phyloP scores from a whole-genome alignment of 495 filamentous ascomycete genomes.

The Podospora sp. region DNA sequence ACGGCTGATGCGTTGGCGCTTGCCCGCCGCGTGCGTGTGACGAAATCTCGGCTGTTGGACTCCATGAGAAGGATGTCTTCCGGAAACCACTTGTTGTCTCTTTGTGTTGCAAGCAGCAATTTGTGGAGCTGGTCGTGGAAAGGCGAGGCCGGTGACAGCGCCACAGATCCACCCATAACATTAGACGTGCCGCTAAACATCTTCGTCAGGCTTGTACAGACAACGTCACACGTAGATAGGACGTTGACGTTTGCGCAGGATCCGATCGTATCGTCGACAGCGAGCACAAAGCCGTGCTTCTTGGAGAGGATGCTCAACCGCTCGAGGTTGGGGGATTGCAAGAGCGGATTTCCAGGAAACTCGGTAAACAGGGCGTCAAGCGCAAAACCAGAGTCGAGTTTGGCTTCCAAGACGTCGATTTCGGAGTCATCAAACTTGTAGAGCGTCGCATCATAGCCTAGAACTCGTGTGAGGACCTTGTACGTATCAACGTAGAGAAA shows the following conservation, averaged over 20 bases:
- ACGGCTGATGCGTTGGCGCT: constrained; percentile 24
- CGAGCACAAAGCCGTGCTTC: constrained; percentile 17
- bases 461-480: constrained; percentile 24
- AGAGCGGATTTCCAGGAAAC: constrained; percentile 36
- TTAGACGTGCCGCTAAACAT: constrained; percentile 35
- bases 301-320: constrained; percentile 8
- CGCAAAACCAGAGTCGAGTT: background rate
- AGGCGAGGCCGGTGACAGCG: constrained; percentile 1
- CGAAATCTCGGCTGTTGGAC: constrained; percentile 28
- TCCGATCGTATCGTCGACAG: constrained; percentile 37
- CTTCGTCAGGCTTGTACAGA: constrained; percentile 36
- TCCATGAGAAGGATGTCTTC: constrained; percentile 29
- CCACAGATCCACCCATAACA: constrained; percentile 32
- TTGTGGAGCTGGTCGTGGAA: background rate
- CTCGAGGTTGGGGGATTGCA: constrained; percentile 24
- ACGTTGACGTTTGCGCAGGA: constrained; percentile 23
- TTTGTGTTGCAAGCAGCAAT: background rate
- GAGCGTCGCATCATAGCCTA: background rate
- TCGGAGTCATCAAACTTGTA: constrained; percentile 16
- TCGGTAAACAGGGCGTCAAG: constrained; percentile 30
- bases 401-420: background rate
- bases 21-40: constrained; percentile 12
- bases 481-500: constrained; percentile 38
- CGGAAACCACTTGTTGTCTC: constrained; percentile 23
- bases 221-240: constrained; percentile 21